Conservation (phyloP, 2,329 filamentous ascomycete species). For the Aspergillus costaricaensis region DNA sequence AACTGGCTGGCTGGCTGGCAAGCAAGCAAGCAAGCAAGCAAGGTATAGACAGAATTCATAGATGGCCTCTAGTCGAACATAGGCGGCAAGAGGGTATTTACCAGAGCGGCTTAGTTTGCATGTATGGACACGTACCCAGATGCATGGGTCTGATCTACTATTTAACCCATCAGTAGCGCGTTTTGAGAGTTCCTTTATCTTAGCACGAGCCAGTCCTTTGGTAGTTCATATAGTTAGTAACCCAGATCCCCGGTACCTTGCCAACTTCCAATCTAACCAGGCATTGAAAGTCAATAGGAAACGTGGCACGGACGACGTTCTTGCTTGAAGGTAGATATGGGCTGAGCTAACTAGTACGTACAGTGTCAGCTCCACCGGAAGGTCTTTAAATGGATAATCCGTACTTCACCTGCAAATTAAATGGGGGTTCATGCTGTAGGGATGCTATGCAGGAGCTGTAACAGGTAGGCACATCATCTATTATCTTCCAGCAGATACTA, state of each 20-base stretch:
- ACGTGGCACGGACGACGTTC: too few relatives aligned
- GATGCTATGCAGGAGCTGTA: too few relatives aligned
- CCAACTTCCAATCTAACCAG: too few relatives aligned
- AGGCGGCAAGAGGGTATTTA: neutral
- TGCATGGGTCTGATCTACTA: neutral
- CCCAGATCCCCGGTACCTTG: neutral
- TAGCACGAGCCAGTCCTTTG: neutral
- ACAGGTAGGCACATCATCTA: neutral
- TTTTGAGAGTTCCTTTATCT: neutral
- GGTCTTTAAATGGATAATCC: too few relatives aligned
- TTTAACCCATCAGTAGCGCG: neutral
- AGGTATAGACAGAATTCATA: neutral
- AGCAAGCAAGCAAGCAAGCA: neutral
- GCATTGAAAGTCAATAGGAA: too few relatives aligned
- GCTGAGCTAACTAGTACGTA: too few relatives aligned
- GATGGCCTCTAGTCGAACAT: neutral
- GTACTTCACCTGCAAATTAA: neutral
- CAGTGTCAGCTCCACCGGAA: too few relatives aligned
- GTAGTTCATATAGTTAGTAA: too few relatives aligned
- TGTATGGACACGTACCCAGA: constrained; percentile 2
- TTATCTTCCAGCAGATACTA: too few relatives aligned
- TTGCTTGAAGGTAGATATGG: too few relatives aligned
- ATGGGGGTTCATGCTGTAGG: too few relatives aligned
- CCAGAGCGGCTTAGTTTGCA: neutral
- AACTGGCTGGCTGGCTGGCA: too few relatives aligned